These are phyloP conservation scores for Phytophthora niederhauseri DNA, from an alignment of 352 stramenopile genomes.

Conservation along the genomic window DNA sequence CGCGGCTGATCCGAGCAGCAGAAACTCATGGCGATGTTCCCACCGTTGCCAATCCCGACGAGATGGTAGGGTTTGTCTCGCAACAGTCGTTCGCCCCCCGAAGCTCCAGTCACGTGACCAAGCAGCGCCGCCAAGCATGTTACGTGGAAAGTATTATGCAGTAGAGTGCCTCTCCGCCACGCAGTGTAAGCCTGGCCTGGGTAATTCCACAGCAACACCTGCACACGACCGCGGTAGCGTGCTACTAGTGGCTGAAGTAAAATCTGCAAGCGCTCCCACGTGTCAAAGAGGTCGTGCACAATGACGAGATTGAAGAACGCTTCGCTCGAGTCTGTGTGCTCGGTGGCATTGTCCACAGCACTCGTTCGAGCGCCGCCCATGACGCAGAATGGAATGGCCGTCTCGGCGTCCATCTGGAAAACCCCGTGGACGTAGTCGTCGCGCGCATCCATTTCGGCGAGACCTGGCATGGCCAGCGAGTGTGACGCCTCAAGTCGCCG, in stretches of 20 bases:
- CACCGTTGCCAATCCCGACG: conserved; percentile 93
- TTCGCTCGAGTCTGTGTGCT: conserved; percentile 34
- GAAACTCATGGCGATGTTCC: conserved; percentile 88
- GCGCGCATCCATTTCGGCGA: conserved; percentile 54
- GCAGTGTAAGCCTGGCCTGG: conserved; percentile 95
- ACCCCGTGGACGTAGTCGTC: conserved; percentile 58
- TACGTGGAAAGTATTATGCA: conserved; percentile 95
- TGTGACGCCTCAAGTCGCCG: conserved; percentile 48
- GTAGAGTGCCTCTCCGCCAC: conserved; percentile 84
- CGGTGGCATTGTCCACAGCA: conserved; percentile 4
- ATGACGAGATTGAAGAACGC: conserved; percentile 95
- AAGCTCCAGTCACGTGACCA: conserved; percentile 31
- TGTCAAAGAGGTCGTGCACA: conserved; percentile 96
- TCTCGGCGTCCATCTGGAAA: conserved; percentile 95
- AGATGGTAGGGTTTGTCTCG: conserved; percentile 92
- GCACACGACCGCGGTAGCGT: conserved; percentile 83
- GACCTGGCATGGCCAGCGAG: conserved; percentile 48
- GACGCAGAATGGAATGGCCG: conserved; percentile 92
- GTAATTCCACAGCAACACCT: conserved; percentile 97
- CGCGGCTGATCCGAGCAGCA: conserved; percentile 52
- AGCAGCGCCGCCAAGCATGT: conserved; percentile 90
- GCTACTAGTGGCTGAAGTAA: conserved; percentile 90
- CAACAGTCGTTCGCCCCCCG: conserved; percentile 44
- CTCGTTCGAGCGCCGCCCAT: conserved; percentile 48
- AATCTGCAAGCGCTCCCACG: conserved; percentile 94